Evolutionary conservation across 495 filamentous ascomycete species (phyloP).

Genomic region (Sphaerosporella brunnea): DNA sequence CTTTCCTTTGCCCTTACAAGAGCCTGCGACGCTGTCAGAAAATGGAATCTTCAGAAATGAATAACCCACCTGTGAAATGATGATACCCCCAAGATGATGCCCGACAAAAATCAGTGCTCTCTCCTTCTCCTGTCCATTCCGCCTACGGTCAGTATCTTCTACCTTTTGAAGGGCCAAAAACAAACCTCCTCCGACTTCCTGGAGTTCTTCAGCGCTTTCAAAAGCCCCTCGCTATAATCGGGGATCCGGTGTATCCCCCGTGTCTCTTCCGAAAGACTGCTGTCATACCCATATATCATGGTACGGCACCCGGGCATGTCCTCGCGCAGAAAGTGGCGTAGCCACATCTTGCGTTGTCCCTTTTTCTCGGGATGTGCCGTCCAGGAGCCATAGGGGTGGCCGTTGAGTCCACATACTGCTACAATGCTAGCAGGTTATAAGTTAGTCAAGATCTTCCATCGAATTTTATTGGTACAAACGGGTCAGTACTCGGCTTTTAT

Average conservation of each 20-base stretch:
- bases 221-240: neutral
- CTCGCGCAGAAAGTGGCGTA: neutral
- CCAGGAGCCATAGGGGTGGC: conserved; percentile 9
- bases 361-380: neutral
- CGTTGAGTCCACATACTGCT: conserved; percentile 3
- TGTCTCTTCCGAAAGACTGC: neutral
- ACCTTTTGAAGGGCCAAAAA: neutral
- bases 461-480: neutral
- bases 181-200: neutral
- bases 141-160: neutral
- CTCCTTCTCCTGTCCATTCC: neutral
- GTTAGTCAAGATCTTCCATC: neutral
- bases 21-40: neutral
- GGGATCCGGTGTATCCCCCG: neutral
- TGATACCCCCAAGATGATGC: neutral
- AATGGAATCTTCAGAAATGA: neutral
- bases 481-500: conserved; percentile 5
- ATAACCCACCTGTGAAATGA: neutral
- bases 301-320: conserved; percentile 7
- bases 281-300: conserved; percentile 10
- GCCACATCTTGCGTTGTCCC: conserved; percentile 11
- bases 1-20: conserved; percentile 1
- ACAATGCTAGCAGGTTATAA: conserved; percentile 5
- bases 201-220: neutral
- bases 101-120: neutral